phyloP scores from a whole-genome alignment of 371 early-diverging fungal species.

The Mortierella sp. region DNA sequence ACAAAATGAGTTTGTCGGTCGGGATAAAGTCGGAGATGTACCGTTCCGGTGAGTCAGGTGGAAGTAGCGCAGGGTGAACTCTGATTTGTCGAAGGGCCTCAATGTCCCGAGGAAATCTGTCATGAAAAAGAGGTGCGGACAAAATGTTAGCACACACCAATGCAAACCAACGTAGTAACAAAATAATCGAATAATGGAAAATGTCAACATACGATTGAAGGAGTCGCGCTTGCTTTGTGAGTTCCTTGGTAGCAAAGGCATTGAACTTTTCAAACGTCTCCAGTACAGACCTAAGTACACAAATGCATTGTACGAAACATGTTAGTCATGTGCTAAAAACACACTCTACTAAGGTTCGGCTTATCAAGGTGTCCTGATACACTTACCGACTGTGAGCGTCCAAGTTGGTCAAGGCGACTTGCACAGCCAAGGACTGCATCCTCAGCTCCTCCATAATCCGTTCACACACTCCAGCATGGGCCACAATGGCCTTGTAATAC shows the following conservation, averaged over 20 bases:
- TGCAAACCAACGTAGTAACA: neutral
- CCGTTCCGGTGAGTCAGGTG: conserved; percentile 32
- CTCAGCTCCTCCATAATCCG: conserved; percentile 66
- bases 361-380: neutral
- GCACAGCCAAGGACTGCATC: conserved; percentile 69
- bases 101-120: conserved; percentile 57
- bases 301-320: neutral
- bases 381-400: conserved; percentile 61
- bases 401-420: conserved; percentile 72
- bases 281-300: conserved; percentile 46
- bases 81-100: conserved; percentile 55
- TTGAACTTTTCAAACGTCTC: conserved; percentile 59
- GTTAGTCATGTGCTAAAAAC: neutral
- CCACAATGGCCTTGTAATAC: conserved; percentile 52
- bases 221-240: conserved; percentile 51
- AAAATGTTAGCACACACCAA: neutral
- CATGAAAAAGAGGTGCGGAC: neutral
- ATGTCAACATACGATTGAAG: conserved; percentile 52
- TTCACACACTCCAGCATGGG: conserved; percentile 63
- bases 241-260: conserved; percentile 52
- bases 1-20: conserved; percentile 47
- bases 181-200: neutral
- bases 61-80: conserved; percentile 57
- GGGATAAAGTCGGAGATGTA: conserved; percentile 57
- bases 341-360: neutral